These are phyloP conservation scores for Elaeagnus macrophylla DNA, from an alignment of 306 rosid species.

Conservation along the genomic window DNA sequence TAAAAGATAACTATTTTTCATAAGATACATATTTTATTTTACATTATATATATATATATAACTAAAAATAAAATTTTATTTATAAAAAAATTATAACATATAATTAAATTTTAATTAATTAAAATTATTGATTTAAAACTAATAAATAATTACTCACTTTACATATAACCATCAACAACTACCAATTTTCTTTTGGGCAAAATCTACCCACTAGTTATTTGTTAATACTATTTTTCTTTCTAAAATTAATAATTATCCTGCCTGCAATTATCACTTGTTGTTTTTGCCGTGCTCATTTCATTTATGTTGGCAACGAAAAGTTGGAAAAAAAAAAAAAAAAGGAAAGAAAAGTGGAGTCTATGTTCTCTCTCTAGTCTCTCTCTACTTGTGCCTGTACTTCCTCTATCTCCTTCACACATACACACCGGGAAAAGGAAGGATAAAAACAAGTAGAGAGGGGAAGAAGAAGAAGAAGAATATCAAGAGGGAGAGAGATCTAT, in stretches of 20 bases:
- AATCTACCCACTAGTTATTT: too few relatives aligned
- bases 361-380: slow-evolving; percentile 3
- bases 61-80: too few relatives aligned
- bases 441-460: slow-evolving; percentile 4
- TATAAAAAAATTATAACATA: too few relatives aligned
- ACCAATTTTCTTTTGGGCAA: too few relatives aligned
- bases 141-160: too few relatives aligned
- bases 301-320: slow-evolving; percentile 42
- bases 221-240: not conserved
- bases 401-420: slow-evolving; percentile 4
- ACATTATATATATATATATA: too few relatives aligned
- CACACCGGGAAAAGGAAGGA: not conserved
- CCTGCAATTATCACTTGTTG: too few relatives aligned
- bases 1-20: too few relatives aligned
- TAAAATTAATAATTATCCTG: not conserved
- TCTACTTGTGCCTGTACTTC: slow-evolving; percentile 4
- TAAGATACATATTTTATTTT: too few relatives aligned
- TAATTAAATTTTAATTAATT: too few relatives aligned
- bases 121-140: too few relatives aligned
- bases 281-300: slow-evolving; percentile 17
- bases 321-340: slow-evolving; percentile 24
- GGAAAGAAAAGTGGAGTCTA: not conserved
- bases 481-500: slow-evolving; percentile 5
- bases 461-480: slow-evolving; percentile 10
- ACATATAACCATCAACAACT: too few relatives aligned